Base-by-base conservation (phyloP, 2,329 filamentous ascomycete species). In the Colletotrichum neosansevieriae region DNA sequence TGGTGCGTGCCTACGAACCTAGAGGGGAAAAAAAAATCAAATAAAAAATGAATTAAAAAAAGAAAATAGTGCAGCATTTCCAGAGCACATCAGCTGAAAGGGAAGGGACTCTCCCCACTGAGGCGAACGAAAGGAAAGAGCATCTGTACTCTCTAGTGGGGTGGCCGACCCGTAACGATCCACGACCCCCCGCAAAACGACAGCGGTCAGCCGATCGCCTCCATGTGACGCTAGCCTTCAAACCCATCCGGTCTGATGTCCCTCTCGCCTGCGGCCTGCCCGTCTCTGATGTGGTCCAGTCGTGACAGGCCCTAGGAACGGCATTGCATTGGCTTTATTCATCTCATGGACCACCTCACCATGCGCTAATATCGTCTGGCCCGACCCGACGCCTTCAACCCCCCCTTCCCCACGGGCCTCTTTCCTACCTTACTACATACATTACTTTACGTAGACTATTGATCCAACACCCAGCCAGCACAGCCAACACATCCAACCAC, bases 161-260 rank as follows among this genome's bases (percentile, higher is more conserved):
- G 53, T 21, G n/a, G 17, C 17, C 12, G 42, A 45, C 42, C 42
- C 42, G 10, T 19, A 17, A 45, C 50, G 9, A 38, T 32, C 53
- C 53, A 24, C 38, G 29, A 40, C 17, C 21, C 36, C 53, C 53
- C 53, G 34, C 36, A 42, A 24, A 42, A 57, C 19, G 21, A 57
- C 53, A 57, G 36, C 53, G 53, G 53, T 57, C 53, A 57, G 53
- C 53, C 53, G 53, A 57, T 57, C 53, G 53, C 34, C 34, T 57
- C 6, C 36, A 12, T 29, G 53, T 57, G 53, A 57, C 53, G 53
- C 53, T 57, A 57, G 44, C 53, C 34, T 57, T 17, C 34, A 40
- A 57, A 42, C 34, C 19, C 19, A 17, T 57, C 53, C 36, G 34
- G 53, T 57, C 53, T 57, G 53, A 54, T 54, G n/a, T 54, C n/a